Conservation (phyloP, 108 stramenopile genomes). For the Conticribra weissflogii region DNA sequence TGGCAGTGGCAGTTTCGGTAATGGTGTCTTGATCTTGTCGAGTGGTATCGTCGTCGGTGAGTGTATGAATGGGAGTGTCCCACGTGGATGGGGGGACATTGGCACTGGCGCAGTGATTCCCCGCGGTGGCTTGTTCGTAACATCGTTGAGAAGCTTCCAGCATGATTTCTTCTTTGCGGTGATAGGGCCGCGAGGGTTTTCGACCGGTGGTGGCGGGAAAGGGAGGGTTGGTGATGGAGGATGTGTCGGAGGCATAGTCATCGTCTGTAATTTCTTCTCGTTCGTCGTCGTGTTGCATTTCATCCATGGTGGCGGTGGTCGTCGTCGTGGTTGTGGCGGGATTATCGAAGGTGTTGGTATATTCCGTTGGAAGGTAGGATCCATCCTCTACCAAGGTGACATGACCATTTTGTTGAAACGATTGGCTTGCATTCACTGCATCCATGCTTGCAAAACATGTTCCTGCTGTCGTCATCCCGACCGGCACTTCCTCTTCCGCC, state of each 20-base stretch:
- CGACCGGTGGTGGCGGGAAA: not conserved
- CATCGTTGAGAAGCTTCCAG: not conserved
- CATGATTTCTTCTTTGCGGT: not conserved
- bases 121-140: not conserved
- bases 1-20: too few species aligned
- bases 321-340: too few species aligned
- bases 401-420: not conserved
- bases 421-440: not conserved
- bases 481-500: constrained; percentile 1
- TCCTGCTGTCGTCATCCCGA: not conserved
- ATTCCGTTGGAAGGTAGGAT: not conserved
- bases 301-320: too few species aligned
- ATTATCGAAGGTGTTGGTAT: too few species aligned
- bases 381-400: not conserved
- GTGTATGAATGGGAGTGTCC: too few species aligned
- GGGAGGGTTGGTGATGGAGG: not conserved
- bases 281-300: not conserved
- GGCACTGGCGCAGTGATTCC: not conserved
- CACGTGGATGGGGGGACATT: too few species aligned
- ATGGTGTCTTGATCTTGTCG: too few species aligned
- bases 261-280: not conserved
- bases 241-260: not conserved
- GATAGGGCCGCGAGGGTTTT: not conserved
- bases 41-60: too few species aligned
- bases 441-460: too few species aligned